Percentiles rank a stretch among this genome's conserved stretches.
Conservation (phyloP, 2,329 filamentous ascomycete species). For the Sclerotinia trifoliorum region DNA sequence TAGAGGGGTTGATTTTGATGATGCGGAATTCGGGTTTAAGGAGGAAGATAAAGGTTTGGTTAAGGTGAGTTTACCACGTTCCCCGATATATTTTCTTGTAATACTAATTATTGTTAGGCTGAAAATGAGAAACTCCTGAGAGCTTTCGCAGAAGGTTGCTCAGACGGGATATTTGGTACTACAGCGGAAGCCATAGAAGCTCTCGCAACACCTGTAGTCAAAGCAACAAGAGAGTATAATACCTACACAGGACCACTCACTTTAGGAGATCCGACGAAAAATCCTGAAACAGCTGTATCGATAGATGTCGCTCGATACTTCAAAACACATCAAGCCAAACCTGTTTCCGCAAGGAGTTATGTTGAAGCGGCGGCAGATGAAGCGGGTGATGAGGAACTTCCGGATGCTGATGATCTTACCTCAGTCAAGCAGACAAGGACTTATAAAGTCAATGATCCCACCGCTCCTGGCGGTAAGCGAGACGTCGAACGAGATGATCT, state of each 20-base stretch:
- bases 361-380: slow-evolving; percentile 51
- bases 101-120: slow-evolving; percentile 45
- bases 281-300: slow-evolving; percentile 65
- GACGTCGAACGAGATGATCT: slow-evolving; percentile 81
- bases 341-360: slow-evolving; percentile 75
- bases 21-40: slow-evolving; percentile 83
- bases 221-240: slow-evolving; percentile 70
- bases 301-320: slow-evolving; percentile 92
- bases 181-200: slow-evolving; percentile 81
- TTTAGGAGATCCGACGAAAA: slow-evolving; percentile 73
- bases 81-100: not conserved
- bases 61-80: slow-evolving; percentile 54
- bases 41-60: slow-evolving; percentile 75
- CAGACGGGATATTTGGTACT: slow-evolving; percentile 73
- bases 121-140: slow-evolving; percentile 71
- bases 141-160: slow-evolving; percentile 63
- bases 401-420: slow-evolving; percentile 53
- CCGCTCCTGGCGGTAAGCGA: slow-evolving; percentile 72
- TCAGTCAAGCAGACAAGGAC: slow-evolving; percentile 73
- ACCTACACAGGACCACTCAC: slow-evolving; percentile 78
- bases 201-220: slow-evolving; percentile 73
- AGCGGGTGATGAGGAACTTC: slow-evolving; percentile 44
- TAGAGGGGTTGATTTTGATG: slow-evolving; percentile 91
- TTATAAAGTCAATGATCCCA: slow-evolving; percentile 77
- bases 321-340: slow-evolving; percentile 73